A percentile compares a stretch with the other conserved stretches of the same genome.
Conservation (phyloP, 192 early-diverging fungal species). For the Coemansia sp. region DNA sequence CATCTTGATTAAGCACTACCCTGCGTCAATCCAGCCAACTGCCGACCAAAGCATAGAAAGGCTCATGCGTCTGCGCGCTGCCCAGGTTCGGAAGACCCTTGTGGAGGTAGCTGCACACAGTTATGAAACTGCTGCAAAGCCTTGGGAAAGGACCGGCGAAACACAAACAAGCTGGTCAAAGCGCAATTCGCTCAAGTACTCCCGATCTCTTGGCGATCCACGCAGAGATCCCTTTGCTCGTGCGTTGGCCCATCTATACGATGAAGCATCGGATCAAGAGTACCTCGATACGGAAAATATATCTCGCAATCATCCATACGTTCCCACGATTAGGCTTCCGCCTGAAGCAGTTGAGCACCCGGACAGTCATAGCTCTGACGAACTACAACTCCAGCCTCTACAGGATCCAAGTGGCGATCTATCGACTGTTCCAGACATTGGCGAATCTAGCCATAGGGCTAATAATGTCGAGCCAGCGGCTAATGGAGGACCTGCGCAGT, state of each 20-base stretch:
- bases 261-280: slow-evolving; percentile 22
- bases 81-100: slow-evolving; percentile 45
- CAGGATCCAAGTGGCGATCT: not conserved
- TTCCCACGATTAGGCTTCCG: slow-evolving; percentile 18
- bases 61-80: slow-evolving; percentile 29
- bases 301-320: slow-evolving; percentile 24
- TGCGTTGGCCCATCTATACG: slow-evolving; percentile 43
- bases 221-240: slow-evolving; percentile 40
- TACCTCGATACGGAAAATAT: slow-evolving; percentile 27
- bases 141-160: slow-evolving; percentile 51
- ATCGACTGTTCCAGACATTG: slow-evolving; percentile 2
- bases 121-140: slow-evolving; percentile 45
- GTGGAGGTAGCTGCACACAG: slow-evolving; percentile 52
- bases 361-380: not conserved
- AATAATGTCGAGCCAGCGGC: not conserved
- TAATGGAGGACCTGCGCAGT: slow-evolving; percentile 5
- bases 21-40: slow-evolving; percentile 47
- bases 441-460: too few species aligned
- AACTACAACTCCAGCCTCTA: not conserved
- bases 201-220: slow-evolving; percentile 38
- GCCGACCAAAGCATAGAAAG: slow-evolving; percentile 44
- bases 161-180: slow-evolving; percentile 41
- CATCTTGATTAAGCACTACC: slow-evolving; percentile 49
- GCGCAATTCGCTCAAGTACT: slow-evolving; percentile 47
- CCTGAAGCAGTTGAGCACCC: slow-evolving; percentile 8